phyloP scores from a whole-genome alignment of 192 early-diverging fungal species.

The Coemansia javaensis region DNA sequence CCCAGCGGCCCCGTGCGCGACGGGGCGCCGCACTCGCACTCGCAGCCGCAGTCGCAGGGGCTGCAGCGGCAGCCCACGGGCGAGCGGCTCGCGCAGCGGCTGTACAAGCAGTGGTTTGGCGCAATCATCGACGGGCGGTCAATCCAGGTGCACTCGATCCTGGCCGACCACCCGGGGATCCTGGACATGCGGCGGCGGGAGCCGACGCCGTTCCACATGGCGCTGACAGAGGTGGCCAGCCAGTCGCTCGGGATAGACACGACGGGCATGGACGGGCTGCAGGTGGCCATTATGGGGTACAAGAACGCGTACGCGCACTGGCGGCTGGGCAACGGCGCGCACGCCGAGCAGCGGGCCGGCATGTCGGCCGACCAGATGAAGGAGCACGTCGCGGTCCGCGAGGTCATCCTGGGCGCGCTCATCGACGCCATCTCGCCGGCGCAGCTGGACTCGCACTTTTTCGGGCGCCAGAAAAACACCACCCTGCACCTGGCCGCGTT shows the following conservation, averaged over 20 bases:
- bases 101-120: slow-evolving; percentile 52
- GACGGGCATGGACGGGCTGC: slow-evolving; percentile 52
- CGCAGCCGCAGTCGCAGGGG: slow-evolving; percentile 2
- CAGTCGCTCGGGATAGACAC: slow-evolving; percentile 52
- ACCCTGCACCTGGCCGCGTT: slow-evolving; percentile 52
- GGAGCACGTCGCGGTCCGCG: slow-evolving; percentile 47
- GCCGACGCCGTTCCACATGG: slow-evolving; percentile 49
- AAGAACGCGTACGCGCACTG: slow-evolving; percentile 52
- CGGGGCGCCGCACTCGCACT: background rate
- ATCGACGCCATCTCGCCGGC: slow-evolving; percentile 47
- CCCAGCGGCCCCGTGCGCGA: slow-evolving; percentile 2
- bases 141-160: slow-evolving; percentile 50
- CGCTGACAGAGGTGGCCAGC: slow-evolving; percentile 45
- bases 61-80: slow-evolving; percentile 4
- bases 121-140: slow-evolving; percentile 50
- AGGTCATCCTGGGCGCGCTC: slow-evolving; percentile 48
- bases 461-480: slow-evolving; percentile 49
- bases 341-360: slow-evolving; percentile 37
- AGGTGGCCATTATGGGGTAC: slow-evolving; percentile 52
- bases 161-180: slow-evolving; percentile 44
- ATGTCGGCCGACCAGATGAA: slow-evolving; percentile 48
- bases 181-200: slow-evolving; percentile 49
- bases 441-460: slow-evolving; percentile 51
- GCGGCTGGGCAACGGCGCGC: slow-evolving; percentile 43
- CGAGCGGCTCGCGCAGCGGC: slow-evolving; percentile 21